These are phyloP conservation scores for Teunomyces barrocoloradensis DNA, from an alignment of 805 yeast genomes.

Conservation along the genomic window DNA sequence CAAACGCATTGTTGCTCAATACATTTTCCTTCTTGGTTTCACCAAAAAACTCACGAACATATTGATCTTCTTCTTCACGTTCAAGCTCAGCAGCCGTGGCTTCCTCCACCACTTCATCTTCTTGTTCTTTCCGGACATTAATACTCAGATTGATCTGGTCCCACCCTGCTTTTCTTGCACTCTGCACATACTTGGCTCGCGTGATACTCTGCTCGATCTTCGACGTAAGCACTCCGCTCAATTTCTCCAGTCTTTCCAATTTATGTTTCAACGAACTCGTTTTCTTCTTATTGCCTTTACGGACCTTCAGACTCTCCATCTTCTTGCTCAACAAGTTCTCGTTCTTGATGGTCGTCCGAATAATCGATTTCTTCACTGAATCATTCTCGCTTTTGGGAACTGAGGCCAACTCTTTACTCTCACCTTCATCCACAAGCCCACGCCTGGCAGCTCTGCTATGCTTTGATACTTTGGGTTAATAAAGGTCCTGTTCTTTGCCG, in stretches of 20 bases:
- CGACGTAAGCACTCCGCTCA: slow-evolving; percentile 54
- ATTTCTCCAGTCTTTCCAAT: slow-evolving; percentile 47
- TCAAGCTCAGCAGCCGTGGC: slow-evolving; percentile 21
- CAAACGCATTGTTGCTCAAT: slow-evolving; percentile 25
- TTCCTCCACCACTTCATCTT: slow-evolving; percentile 8
- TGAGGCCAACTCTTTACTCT: slow-evolving; percentile 46
- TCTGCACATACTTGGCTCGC: slow-evolving; percentile 61
- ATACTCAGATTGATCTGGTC: slow-evolving; percentile 59
- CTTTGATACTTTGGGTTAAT: slow-evolving; percentile 48
- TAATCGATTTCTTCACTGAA: slow-evolving; percentile 60
- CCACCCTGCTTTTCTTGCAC: slow-evolving; percentile 70
- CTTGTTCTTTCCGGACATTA: slow-evolving; percentile 16
- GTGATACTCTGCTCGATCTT: slow-evolving; percentile 65
- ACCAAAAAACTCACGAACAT: slow-evolving; percentile 29
- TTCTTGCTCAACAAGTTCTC: slow-evolving; percentile 60
- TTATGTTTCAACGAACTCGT: slow-evolving; percentile 31
- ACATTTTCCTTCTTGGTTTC: slow-evolving; percentile 6
- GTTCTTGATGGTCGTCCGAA: slow-evolving; percentile 64
- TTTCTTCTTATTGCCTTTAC: slow-evolving; percentile 31
- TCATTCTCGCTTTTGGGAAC: slow-evolving; percentile 60
- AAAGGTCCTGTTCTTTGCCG: slow-evolving; percentile 4
- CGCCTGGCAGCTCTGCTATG: slow-evolving; percentile 79
- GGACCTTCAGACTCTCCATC: slow-evolving; percentile 40
- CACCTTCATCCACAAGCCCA: slow-evolving; percentile 48
- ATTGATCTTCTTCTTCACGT: slow-evolving; percentile 35